phyloP scores from a whole-genome alignment of 1,284 basidiomycete genomes.

The Ceratobasidium sp. region DNA sequence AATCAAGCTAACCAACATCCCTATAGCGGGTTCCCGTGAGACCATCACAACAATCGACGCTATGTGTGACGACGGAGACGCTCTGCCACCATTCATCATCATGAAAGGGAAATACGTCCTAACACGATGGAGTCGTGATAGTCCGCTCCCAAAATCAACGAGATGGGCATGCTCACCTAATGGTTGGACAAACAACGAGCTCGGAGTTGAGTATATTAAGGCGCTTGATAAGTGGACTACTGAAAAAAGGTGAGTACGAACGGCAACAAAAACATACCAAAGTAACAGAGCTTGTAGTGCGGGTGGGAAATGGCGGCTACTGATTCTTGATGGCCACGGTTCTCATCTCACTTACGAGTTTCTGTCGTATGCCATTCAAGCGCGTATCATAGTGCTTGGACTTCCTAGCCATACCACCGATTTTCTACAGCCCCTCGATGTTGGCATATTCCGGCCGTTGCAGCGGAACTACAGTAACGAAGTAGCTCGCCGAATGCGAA shows the following conservation, averaged over 20 bases:
- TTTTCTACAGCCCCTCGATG: slow-evolving; percentile 61
- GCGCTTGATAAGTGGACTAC: slow-evolving; percentile 55
- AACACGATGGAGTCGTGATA: neutral
- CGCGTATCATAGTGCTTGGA: slow-evolving; percentile 58
- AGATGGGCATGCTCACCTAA: slow-evolving; percentile 54
- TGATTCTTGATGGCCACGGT: slow-evolving; percentile 42
- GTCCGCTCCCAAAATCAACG: neutral
- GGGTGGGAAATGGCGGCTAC: neutral
- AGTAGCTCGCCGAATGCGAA: slow-evolving; percentile 2
- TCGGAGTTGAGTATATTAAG: slow-evolving; percentile 59
- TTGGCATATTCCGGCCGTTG: slow-evolving; percentile 59
- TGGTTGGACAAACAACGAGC: slow-evolving; percentile 62
- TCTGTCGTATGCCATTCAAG: slow-evolving; percentile 51
- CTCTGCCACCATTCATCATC: slow-evolving; percentile 23
- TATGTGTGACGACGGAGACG: neutral
- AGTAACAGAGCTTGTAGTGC: neutral
- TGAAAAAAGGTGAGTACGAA: slow-evolving; percentile 46
- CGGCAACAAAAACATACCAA: neutral
- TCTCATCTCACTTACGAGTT: slow-evolving; percentile 49
- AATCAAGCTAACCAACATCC: neutral
- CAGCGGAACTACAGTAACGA: slow-evolving; percentile 14
- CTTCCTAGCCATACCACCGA: slow-evolving; percentile 62
- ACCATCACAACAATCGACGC: slow-evolving; percentile 11
- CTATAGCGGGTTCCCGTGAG: slow-evolving; percentile 10
- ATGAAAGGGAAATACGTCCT: slow-evolving; percentile 28